These are phyloP conservation scores for Cladosporium sphaerospermum DNA, from an alignment of 2,329 filamentous ascomycete species.

Conservation along the genomic window DNA sequence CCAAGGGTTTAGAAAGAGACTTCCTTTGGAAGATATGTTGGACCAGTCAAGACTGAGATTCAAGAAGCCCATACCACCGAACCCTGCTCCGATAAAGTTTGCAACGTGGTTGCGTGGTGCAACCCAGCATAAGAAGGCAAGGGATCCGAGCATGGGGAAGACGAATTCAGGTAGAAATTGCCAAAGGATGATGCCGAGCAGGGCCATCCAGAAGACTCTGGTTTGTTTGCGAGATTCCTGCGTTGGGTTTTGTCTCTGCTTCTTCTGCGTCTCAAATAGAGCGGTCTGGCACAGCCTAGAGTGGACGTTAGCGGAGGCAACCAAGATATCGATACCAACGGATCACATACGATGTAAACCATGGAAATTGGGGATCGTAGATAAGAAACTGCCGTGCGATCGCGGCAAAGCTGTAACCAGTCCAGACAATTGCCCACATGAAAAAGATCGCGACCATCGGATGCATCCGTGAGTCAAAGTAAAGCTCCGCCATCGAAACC, in stretches of 20 bases:
- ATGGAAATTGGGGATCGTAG: slow-evolving; percentile 53
- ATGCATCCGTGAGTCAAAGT: slow-evolving; percentile 49
- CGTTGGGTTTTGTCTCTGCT: slow-evolving; percentile 44
- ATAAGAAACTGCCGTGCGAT: slow-evolving; percentile 52
- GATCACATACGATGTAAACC: slow-evolving; percentile 46
- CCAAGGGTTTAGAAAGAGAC: slow-evolving; percentile 48
- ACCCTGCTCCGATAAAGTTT: slow-evolving; percentile 55
- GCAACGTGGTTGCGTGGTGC: slow-evolving; percentile 51
- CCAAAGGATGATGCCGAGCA: slow-evolving; percentile 52
- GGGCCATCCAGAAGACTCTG: slow-evolving; percentile 50
- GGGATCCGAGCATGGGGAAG: slow-evolving; percentile 54
- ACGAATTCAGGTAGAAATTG: slow-evolving; percentile 57
- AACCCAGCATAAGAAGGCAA: slow-evolving; percentile 60
- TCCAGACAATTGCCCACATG: slow-evolving; percentile 54
- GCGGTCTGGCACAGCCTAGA: slow-evolving; percentile 39
- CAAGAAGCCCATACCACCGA: slow-evolving; percentile 54
- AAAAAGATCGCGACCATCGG: slow-evolving; percentile 53
- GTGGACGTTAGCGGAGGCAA: slow-evolving; percentile 18
- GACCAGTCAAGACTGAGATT: slow-evolving; percentile 58
- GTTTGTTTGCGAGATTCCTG: slow-evolving; percentile 49
- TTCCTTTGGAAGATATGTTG: slow-evolving; percentile 49
- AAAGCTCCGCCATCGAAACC: slow-evolving; percentile 52
- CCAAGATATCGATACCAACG: background rate
- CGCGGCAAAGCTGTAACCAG: slow-evolving; percentile 54
- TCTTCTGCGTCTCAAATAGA: slow-evolving; percentile 52